Conservation (phyloP, 768 basidiomycete genomes). For the Austroboletus eburneus region DNA sequence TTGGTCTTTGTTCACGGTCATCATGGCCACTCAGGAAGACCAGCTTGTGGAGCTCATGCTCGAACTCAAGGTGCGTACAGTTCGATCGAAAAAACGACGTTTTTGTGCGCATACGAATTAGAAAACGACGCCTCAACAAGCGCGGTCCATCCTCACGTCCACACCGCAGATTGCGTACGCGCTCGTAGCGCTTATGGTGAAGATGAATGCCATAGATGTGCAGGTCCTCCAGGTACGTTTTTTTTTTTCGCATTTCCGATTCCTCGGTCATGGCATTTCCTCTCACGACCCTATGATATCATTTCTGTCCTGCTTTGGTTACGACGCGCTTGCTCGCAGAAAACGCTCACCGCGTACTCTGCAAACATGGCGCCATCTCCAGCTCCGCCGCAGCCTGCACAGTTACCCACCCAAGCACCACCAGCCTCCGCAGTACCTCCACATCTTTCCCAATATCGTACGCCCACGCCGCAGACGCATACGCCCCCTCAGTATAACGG, state of each 20-base stretch:
- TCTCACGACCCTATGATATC: background rate
- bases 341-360: constrained; percentile 57
- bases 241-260: background rate
- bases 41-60: constrained; percentile 71
- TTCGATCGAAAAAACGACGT: no score
- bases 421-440: constrained; percentile 45
- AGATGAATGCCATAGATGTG: constrained; percentile 67
- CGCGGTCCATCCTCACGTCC: constrained; percentile 60
- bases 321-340: constrained; percentile 33
- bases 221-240: constrained; percentile 66
- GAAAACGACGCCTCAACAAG: constrained; percentile 74
- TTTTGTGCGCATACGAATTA: constrained; percentile 27
- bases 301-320: background rate
- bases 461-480: constrained; percentile 33
- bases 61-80: constrained; percentile 54
- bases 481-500: constrained; percentile 28
- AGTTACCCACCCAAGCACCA: constrained; percentile 23
- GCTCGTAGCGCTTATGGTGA: constrained; percentile 73
- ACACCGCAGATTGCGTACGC: constrained; percentile 78
- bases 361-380: constrained; percentile 20
- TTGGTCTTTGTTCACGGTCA: background rate
- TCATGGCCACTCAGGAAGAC: constrained; percentile 58
- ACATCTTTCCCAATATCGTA: constrained; percentile 34
- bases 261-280: background rate
- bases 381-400: constrained; percentile 13